These are phyloP conservation scores for Cenchrus americanus DNA, from an alignment of 176 grass and related monocot genomes.

Conservation along the genomic window DNA sequence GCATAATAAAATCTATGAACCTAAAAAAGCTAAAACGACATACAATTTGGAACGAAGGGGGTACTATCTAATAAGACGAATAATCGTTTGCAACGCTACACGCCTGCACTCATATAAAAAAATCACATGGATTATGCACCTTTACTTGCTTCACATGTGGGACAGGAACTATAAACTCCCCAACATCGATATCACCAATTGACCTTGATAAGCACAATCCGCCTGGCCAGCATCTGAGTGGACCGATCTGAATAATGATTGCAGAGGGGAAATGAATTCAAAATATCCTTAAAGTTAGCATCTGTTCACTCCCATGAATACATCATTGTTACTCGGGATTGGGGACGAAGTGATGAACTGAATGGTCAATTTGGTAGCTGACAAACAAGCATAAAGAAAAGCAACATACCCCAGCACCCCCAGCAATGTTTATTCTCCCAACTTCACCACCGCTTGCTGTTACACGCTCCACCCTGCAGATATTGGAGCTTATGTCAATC, in stretches of 20 bases:
- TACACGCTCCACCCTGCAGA: conserved; percentile 80
- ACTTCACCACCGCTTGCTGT: conserved; percentile 92
- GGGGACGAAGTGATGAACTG: not conserved
- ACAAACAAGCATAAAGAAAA: conserved; percentile 36
- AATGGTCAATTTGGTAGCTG: conserved; percentile 22
- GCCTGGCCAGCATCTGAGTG: conserved; percentile 98
- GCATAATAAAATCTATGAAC: no score
- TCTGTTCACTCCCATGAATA: not conserved
- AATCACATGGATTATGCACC: conserved; percentile 45
- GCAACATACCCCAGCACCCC: conserved; percentile 73
- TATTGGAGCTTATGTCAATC: conserved; percentile 27
- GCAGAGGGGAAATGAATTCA: conserved; percentile 30
- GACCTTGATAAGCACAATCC: conserved; percentile 99
- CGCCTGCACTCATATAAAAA: conserved; percentile 10
- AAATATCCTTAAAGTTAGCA: conserved; percentile 22
- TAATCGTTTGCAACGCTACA: conserved; percentile 36
- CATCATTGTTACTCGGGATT: not conserved
- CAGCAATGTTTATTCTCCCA: conserved; percentile 90
- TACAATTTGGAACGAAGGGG: no score
- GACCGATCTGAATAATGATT: conserved; percentile 77
- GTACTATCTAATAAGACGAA: conserved; percentile 34
- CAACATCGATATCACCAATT: conserved; percentile 94
- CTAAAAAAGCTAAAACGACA: no score
- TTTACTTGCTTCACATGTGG: conserved; percentile 99
- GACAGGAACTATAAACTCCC: conserved; percentile 95